Conservation (phyloP, 2,329 filamentous ascomycete species). For the Septoria linicola region DNA sequence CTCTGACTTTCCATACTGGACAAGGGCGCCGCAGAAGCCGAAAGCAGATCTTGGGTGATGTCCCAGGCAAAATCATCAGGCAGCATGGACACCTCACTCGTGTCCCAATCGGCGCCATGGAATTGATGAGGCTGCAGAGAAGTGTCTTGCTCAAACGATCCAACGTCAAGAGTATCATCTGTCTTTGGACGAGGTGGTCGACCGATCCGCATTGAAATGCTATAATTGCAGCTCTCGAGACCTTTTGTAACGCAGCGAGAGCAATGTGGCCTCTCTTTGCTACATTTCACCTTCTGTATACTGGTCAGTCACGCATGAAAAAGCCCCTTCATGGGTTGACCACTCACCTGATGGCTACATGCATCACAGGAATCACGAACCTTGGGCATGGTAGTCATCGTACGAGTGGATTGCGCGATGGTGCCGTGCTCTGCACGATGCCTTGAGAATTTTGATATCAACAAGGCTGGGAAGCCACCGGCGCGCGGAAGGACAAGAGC, state of each 20-base stretch:
- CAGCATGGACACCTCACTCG: neutral
- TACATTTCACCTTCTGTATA: slow-evolving; percentile 13
- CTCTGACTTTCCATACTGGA: neutral
- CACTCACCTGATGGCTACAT: slow-evolving; percentile 10
- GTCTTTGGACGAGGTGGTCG: slow-evolving; percentile 5
- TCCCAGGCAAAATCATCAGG: neutral
- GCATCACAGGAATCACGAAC: neutral
- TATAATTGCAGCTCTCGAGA: slow-evolving; percentile 11
- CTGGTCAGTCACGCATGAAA: neutral
- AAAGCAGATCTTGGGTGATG: neutral
- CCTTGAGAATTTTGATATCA: too few species aligned
- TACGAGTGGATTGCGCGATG: too few species aligned
- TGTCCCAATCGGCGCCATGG: neutral
- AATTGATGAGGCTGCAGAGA: neutral
- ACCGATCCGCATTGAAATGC: slow-evolving; percentile 14
- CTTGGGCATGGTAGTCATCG: too few species aligned
- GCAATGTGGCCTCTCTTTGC: slow-evolving; percentile 12
- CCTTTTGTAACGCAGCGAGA: slow-evolving; percentile 13
- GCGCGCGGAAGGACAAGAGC: too few species aligned
- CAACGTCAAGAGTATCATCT: neutral
- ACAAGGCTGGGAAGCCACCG: too few species aligned
- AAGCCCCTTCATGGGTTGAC: too few species aligned
- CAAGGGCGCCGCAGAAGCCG: neutral
- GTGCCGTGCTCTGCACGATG: too few species aligned
- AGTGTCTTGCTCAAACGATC: neutral